phyloP scores from a whole-genome alignment of 805 yeast species.

The Lipomyces japonicus region DNA sequence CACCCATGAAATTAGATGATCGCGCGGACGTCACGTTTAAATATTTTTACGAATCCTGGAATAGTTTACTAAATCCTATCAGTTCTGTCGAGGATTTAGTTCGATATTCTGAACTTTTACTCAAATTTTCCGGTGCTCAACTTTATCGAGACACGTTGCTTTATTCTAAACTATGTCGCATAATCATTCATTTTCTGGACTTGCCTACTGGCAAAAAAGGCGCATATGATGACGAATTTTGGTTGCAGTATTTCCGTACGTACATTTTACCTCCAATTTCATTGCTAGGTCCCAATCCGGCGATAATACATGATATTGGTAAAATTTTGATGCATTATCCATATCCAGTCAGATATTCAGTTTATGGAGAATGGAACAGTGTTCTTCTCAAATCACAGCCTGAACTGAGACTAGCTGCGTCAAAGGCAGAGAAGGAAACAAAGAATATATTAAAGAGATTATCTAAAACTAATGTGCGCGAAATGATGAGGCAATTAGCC shows the following conservation, averaged over 20 bases:
- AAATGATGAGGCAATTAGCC: slow-evolving; percentile 69
- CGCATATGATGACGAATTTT: slow-evolving; percentile 34
- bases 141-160: slow-evolving; percentile 49
- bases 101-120: slow-evolving; percentile 45
- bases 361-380: slow-evolving; percentile 74
- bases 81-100: slow-evolving; percentile 46
- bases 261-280: slow-evolving; percentile 62
- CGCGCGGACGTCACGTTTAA: slow-evolving; percentile 13
- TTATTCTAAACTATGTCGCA: slow-evolving; percentile 57
- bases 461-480: slow-evolving; percentile 70
- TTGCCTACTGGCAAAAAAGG: slow-evolving; percentile 18
- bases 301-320: slow-evolving; percentile 59
- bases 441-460: slow-evolving; percentile 74
- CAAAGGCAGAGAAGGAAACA: slow-evolving; percentile 71
- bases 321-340: slow-evolving; percentile 52
- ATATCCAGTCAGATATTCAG: slow-evolving; percentile 60
- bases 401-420: slow-evolving; percentile 54
- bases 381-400: slow-evolving; percentile 55
- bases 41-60: slow-evolving; percentile 45
- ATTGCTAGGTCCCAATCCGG: slow-evolving; percentile 53
- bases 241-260: slow-evolving; percentile 64
- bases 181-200: slow-evolving; percentile 39
- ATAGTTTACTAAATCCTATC: slow-evolving; percentile 40
- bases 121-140: slow-evolving; percentile 54
- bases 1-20: slow-evolving; percentile 20